phyloP scores from a whole-genome alignment of 2,329 filamentous ascomycete species.

The Penicillium sp. region DNA sequence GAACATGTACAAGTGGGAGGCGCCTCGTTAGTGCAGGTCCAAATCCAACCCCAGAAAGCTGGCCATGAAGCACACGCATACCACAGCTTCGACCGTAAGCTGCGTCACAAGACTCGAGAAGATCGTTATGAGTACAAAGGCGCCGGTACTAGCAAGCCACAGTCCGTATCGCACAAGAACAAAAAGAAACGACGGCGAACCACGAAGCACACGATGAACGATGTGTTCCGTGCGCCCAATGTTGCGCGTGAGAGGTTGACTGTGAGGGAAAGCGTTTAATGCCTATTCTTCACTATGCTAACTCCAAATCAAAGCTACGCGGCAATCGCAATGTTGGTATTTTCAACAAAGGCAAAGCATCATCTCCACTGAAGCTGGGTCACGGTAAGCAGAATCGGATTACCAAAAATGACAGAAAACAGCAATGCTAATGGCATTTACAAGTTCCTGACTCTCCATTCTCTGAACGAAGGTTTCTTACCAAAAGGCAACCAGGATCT shows the following conservation, averaged over 20 bases:
- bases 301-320: slow-evolving; percentile 23
- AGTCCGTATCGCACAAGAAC: slow-evolving; percentile 13
- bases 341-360: slow-evolving; percentile 39
- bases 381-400: slow-evolving; percentile 10
- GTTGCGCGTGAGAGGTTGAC: slow-evolving; percentile 57
- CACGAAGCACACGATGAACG: slow-evolving; percentile 48
- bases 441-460: slow-evolving; percentile 21
- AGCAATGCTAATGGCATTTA: neutral
- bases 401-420: neutral
- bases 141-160: neutral
- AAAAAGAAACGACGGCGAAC: slow-evolving; percentile 24
- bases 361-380: slow-evolving; percentile 28
- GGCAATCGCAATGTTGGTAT: slow-evolving; percentile 28
- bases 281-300: neutral
- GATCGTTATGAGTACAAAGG: slow-evolving; percentile 56
- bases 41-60: neutral
- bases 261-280: slow-evolving; percentile 35
- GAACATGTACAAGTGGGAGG: neutral
- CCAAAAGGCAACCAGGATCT: neutral
- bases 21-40: neutral
- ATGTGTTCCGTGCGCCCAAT: slow-evolving; percentile 57
- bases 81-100: slow-evolving; percentile 50
- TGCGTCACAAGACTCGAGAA: slow-evolving; percentile 58
- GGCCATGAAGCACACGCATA: neutral
- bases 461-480: slow-evolving; percentile 25